Base-by-base conservation (phyloP, 2,329 filamentous ascomycete species). In the Trichoderma oligosporum region DNA sequence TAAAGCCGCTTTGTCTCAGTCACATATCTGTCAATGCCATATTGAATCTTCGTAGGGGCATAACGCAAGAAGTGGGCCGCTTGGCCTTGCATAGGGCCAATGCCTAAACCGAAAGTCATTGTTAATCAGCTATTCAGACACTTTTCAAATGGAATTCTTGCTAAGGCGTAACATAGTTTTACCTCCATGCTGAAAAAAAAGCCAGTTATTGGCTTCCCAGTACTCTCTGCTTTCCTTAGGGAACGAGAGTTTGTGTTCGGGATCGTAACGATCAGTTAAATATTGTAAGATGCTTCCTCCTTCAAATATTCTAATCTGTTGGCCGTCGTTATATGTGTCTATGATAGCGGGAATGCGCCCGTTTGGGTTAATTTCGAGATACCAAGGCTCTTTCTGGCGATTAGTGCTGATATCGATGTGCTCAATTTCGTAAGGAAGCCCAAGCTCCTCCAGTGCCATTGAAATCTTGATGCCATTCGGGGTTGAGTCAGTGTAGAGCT, bases 241-340 rank as follows among this genome's bases (percentile, higher is more conserved):
- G 14, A 42, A 42, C 7, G 49, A 53, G 1, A 53, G 8, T 5
- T 53, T 44, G 5, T 53, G 49, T 6, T 53, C 27, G 7, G 38
- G 8, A 25, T 53, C 38, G 8, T 53, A 53, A 20, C 49, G 27
- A 14, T 53, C 38, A 44, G 49, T 53, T 14, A 53, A 16, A n/a
- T 53, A 53, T 18, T 53, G 38, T 25, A 53, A 33, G 20, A 53
- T 53, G 20, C 49, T 53, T 42, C 49, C 49, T 2, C 49, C 49
- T 12, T 53, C 49, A 44, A 53, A 42, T 4, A 53, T 35, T 18
- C 38, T 53, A 16, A 42, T 53, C 12, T 36, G 27, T 25, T 53
- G 11, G 49, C 49, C 49, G 18, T 52, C 48, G 11, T 52, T 36
- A 20, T 41, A 52, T 29, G 48, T 52, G 48, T 52, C 48, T 22